Conservation (phyloP, 768 basidiomycete species). For the Tulasnella sp. region DNA sequence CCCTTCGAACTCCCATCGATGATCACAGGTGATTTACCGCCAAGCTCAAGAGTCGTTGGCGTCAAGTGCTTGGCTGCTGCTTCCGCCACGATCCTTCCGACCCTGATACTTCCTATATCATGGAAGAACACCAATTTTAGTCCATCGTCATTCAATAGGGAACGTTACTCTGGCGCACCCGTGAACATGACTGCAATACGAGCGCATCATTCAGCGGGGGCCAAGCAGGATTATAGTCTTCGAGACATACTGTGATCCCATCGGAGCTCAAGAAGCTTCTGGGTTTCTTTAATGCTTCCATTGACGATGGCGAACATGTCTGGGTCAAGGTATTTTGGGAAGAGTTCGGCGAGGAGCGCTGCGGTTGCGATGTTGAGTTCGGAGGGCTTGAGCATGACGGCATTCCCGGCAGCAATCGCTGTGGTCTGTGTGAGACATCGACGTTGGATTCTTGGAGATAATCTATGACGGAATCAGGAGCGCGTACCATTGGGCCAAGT, state of each 20-base stretch:
- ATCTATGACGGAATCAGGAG: not conserved
- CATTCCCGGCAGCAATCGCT: slow-evolving; percentile 70
- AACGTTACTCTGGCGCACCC: no score
- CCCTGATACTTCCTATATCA: slow-evolving; percentile 35
- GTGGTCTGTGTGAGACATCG: not conserved
- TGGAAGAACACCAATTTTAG: no score
- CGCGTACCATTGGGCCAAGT: no score
- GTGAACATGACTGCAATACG: slow-evolving; percentile 20
- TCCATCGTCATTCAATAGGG: no score
- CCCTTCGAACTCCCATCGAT: slow-evolving; percentile 26
- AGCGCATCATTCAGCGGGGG: not conserved
- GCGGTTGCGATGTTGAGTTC: slow-evolving; percentile 50
- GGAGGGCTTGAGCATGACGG: slow-evolving; percentile 64
- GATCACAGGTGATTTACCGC: slow-evolving; percentile 23
- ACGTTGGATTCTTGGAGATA: not conserved
- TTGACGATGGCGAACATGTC: slow-evolving; percentile 56
- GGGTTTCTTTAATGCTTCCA: slow-evolving; percentile 53
- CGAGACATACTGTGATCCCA: slow-evolving; percentile 15
- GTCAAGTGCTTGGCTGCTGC: slow-evolving; percentile 47
- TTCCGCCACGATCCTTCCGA: slow-evolving; percentile 40
- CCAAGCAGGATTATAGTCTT: not conserved
- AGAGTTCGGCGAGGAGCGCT: slow-evolving; percentile 49
- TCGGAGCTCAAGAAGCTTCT: slow-evolving; percentile 26
- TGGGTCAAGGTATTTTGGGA: slow-evolving; percentile 65
- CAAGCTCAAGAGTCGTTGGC: slow-evolving; percentile 40